Base-by-base conservation (phyloP, 352 stramenopile species). In the Globisporangium paddicum region DNA sequence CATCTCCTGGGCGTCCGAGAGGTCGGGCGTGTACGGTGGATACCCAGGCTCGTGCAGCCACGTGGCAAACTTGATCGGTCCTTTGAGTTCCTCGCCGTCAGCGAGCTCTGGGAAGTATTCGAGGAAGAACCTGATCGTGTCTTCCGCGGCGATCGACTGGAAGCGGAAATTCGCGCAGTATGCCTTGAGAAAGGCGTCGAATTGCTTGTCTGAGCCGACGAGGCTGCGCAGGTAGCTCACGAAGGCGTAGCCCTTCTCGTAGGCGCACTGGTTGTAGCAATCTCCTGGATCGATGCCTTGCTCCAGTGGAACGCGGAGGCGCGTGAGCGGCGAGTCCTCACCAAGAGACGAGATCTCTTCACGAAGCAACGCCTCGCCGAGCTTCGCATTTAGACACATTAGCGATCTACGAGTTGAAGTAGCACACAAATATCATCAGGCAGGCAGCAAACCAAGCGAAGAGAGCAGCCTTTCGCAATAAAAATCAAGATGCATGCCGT, bases 171-270 rank as follows among this genome's bases (percentile, higher is more conserved):
- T 67, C 10, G 69, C 66, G 25, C 78, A 82, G 66, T 92, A 92
- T 5, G 65, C 64, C 21, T 77, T 79, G 35, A 92, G 72, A 56
- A 90, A 92, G 26, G 71, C 63, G 52, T 92, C 79, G 53, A 92
- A 92, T 19, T 65, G 60, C 67, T 71, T 52, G 69, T 92, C 71
- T 1, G 82, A 88, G 3, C 71, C 79, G 16, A 86, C 82, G 0
- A 92, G 67, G 45, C 64, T 78, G 42, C 79, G 76, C 25, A 92
- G 56, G 55, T 92, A 89, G 62, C 78, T 89, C 3, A 92, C 79
- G 37, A 92, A 92, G 2, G 68, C 79, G 48, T 87, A 92, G 25
- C 82, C 82, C 58, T 92, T 92, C 58, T 92, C 82, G 65, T 92
- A 92, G 8, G 82, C 82, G 61, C 79, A 90, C 37, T 86, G 74